Evolutionary conservation across 1,284 basidiomycete genomes (phyloP), one percentile per base, ranked within the genome.

Genomic region (Phellinidium pouzarii): DNA sequence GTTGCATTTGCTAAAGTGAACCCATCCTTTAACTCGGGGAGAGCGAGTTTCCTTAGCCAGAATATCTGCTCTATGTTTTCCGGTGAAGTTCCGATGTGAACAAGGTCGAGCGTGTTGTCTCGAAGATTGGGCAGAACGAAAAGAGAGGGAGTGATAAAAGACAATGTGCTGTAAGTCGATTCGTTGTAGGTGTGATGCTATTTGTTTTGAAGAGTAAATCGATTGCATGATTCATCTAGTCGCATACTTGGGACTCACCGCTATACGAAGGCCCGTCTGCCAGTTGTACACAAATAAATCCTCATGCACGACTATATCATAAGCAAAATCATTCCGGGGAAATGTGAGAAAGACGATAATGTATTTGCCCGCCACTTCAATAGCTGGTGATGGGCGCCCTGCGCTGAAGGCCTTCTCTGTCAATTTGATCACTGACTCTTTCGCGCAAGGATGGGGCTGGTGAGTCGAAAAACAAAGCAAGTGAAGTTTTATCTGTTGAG

Each of bases 201-300:
- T 12, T 40, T 9, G 1, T 29, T 8, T 14, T 29, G 8, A 27
- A 20, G 4, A 20, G 27, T 50, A 14, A 20, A 27, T 12, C 14
- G 11, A 2, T 34, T 34, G 9, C 6, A 34, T 29, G 12, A 36
- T 9, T 4, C 9, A 47, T 31, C 11, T 6, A 36, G 14, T 4
- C 25, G 7, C 25, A 22, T 12, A 14, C 9, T 22, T 7, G 20
- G 14, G 26, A 38, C 42, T 3, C 19, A 54, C 53, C n/a, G 11
- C 19, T 9, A 50, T 29, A 14, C 22, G 23, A 19, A 26, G 44
- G 4, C 53, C 53, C n/a, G 53, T 26, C 17, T 41, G 19, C 53
- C 53, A 54, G 19, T 54, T 50, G 43, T 44, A 38, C 26, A 50
- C 44, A 31, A 38, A 54, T 11, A 54, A 31, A 22, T 50, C 53